These are phyloP conservation scores for Cyberlindnera galapagoensis DNA, from an alignment of 805 yeast species.

Conservation along the genomic window DNA sequence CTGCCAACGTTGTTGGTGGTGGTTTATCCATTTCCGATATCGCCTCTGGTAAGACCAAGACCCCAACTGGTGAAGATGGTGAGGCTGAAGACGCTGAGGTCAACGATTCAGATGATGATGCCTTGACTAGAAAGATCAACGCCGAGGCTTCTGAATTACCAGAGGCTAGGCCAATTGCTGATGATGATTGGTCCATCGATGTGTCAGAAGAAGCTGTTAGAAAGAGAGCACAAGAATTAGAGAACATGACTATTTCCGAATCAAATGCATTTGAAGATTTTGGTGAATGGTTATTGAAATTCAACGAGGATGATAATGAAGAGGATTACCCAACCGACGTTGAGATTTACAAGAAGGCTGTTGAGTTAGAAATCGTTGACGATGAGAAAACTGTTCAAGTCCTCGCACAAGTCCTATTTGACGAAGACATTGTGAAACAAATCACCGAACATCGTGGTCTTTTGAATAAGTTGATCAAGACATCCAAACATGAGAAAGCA, in stretches of 20 bases:
- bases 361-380: conserved; percentile 64
- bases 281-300: conserved; percentile 79
- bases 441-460: conserved; percentile 76
- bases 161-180: conserved; percentile 60
- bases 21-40: conserved; percentile 76
- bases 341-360: conserved; percentile 87
- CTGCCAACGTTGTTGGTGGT: conserved; percentile 85
- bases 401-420: conserved; percentile 83
- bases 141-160: conserved; percentile 75
- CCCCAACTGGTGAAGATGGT: conserved; percentile 24
- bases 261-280: conserved; percentile 56
- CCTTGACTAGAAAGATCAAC: conserved; percentile 68
- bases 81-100: conserved; percentile 45
- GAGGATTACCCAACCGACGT: conserved; percentile 71
- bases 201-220: conserved; percentile 94
- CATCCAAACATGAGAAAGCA: conserved; percentile 73
- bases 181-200: conserved; percentile 97
- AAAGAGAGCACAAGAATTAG: conserved; percentile 84
- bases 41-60: conserved; percentile 44
- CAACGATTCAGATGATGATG: conserved; percentile 67
- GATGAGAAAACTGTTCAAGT: conserved; percentile 82
- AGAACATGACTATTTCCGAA: conserved; percentile 45
- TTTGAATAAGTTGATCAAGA: conserved; percentile 66
- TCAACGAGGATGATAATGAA: conserved; percentile 40
- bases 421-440: conserved; percentile 67